These are phyloP conservation scores for Deinandra increscens DNA, from an alignment of 129 eudicot species.

Conservation along the genomic window DNA sequence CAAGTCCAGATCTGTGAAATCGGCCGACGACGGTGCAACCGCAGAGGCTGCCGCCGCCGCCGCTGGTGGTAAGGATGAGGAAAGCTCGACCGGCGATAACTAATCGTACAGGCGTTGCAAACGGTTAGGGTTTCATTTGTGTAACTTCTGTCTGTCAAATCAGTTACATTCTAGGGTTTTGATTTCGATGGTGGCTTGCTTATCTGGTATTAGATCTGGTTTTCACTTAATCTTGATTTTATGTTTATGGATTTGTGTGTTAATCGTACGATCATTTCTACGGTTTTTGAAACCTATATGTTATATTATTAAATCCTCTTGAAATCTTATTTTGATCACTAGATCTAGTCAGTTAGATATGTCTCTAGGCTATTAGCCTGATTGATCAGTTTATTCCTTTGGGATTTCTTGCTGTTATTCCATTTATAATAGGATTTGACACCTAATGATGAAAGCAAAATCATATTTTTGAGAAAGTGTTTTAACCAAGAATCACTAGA, in stretches of 20 bases:
- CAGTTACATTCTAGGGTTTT: constrained; percentile 27
- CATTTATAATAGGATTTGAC: neutral
- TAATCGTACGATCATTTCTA: constrained; percentile 18
- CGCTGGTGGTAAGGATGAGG: constrained; percentile 1
- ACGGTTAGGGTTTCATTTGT: constrained; percentile 24
- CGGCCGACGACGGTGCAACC: constrained; percentile 4
- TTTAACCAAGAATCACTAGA: neutral
- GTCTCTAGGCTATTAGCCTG: neutral
- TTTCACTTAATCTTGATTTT: constrained; percentile 6
- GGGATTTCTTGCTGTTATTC: neutral
- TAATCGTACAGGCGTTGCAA: constrained; percentile 2
- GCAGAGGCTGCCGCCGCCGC: neutral
- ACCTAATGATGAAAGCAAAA: neutral
- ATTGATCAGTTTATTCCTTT: neutral
- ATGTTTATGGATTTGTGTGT: constrained; percentile 23
- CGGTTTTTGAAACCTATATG: constrained; percentile 14
- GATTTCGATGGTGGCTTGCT: constrained; percentile 21
- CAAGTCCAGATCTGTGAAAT: constrained; percentile 63
- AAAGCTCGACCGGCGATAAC: constrained; percentile 17
- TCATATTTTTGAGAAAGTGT: neutral
- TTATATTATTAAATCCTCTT: constrained; percentile 2
- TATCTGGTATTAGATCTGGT: constrained; percentile 16
- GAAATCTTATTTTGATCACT: neutral
- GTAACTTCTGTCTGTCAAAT: constrained; percentile 3
- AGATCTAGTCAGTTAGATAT: neutral